Percentiles rank a stretch among this genome's conserved stretches.
These are phyloP conservation scores for Trametopsis cervina DNA, from an alignment of 768 basidiomycete genomes.

Conservation along the genomic window DNA sequence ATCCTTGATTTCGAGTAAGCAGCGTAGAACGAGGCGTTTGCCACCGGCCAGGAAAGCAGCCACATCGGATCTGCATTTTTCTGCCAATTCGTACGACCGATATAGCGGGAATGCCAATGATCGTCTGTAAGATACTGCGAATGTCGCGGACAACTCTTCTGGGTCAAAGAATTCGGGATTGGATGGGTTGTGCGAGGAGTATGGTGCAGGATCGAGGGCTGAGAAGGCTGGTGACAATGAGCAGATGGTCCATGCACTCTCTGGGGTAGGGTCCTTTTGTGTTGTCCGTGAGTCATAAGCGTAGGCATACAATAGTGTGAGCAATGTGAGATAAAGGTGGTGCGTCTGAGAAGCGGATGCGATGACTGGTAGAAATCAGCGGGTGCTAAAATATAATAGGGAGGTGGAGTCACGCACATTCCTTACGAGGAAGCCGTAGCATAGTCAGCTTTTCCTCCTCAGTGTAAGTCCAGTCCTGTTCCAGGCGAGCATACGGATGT, in stretches of 20 bases:
- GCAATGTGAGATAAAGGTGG: conserved; percentile 59
- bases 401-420: conserved; percentile 40
- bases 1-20: conserved; percentile 62
- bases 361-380: conserved; percentile 42
- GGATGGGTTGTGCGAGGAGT: conserved; percentile 14
- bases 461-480: conserved; percentile 44
- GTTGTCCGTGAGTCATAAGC: conserved; percentile 77
- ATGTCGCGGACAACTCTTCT: conserved; percentile 41
- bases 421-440: conserved; percentile 46
- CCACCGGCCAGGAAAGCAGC: conserved; percentile 51
- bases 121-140: conserved; percentile 67
- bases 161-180: conserved; percentile 23
- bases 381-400: neutral
- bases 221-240: conserved; percentile 70
- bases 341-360: conserved; percentile 47
- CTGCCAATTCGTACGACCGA: conserved; percentile 69
- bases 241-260: conserved; percentile 84
- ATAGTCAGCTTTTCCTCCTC: conserved; percentile 68
- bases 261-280: conserved; percentile 73
- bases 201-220: conserved; percentile 72
- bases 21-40: conserved; percentile 54
- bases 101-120: conserved; percentile 72
- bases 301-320: conserved; percentile 72
- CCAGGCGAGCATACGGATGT: conserved; percentile 40
- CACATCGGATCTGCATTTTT: conserved; percentile 61